Conservation (phyloP, 352 stramenopile species). For the Phytophthora melonis region DNA sequence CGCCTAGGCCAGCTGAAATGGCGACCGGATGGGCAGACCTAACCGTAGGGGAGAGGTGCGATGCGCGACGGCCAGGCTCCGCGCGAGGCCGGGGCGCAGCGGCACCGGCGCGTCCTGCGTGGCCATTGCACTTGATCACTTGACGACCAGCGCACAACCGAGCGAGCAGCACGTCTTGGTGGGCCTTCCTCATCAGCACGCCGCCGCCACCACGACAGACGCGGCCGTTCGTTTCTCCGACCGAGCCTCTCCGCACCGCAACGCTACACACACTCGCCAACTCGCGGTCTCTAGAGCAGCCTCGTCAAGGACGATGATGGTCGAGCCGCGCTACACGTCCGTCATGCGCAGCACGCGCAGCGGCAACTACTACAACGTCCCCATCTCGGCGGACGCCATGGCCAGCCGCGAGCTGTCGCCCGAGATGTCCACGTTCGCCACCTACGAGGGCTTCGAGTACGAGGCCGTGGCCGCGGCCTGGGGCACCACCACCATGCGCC, state of each 20-base stretch:
- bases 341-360: slow-evolving; percentile 68
- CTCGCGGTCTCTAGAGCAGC: slow-evolving; percentile 27
- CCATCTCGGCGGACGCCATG: slow-evolving; percentile 40
- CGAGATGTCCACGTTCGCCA: slow-evolving; percentile 31
- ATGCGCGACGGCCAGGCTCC: slow-evolving; percentile 17
- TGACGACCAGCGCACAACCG: slow-evolving; percentile 31
- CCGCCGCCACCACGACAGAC: slow-evolving; percentile 20
- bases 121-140: slow-evolving; percentile 37
- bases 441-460: slow-evolving; percentile 29
- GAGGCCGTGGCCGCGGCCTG: slow-evolving; percentile 47
- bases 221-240: slow-evolving; percentile 16
- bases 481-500: slow-evolving; percentile 55
- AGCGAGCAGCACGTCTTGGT: slow-evolving; percentile 30
- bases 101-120: slow-evolving; percentile 3
- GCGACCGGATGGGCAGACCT: slow-evolving; percentile 36
- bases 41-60: slow-evolving; percentile 30
- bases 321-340: slow-evolving; percentile 55
- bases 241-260: slow-evolving; percentile 8
- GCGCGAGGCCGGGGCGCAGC: not conserved
- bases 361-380: slow-evolving; percentile 72
- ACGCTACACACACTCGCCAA: slow-evolving; percentile 26
- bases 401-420: slow-evolving; percentile 18
- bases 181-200: slow-evolving; percentile 2
- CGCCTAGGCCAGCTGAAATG: slow-evolving; percentile 28
- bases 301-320: slow-evolving; percentile 37